Conservation (phyloP, 176 grass and related monocot species). For the Poa pratensis region DNA sequence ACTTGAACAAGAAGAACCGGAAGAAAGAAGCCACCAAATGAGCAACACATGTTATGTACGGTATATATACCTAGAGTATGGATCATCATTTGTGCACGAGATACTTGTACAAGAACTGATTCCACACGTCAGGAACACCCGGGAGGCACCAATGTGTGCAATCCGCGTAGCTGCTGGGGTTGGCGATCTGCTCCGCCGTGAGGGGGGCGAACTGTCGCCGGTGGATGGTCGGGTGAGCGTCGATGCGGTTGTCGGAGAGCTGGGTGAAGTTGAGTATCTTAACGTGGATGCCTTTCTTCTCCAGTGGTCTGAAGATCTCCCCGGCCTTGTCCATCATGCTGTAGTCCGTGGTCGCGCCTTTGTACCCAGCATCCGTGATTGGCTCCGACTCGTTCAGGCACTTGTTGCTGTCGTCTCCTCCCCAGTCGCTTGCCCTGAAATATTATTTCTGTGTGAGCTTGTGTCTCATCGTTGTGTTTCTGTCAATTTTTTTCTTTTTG, state of each 20-base stretch:
- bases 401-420: constrained; percentile 50
- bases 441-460: neutral
- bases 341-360: constrained; percentile 56
- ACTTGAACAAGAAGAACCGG: neutral
- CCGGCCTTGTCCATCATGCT: constrained; percentile 58
- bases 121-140: constrained; percentile 80
- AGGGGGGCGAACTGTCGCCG: constrained; percentile 50
- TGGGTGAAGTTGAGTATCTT: constrained; percentile 77
- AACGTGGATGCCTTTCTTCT: constrained; percentile 56
- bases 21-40: neutral
- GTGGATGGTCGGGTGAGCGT: constrained; percentile 66
- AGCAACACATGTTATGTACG: neutral
- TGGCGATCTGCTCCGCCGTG: constrained; percentile 43
- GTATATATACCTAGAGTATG: neutral
- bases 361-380: constrained; percentile 43
- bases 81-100: constrained; percentile 41
- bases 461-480: neutral
- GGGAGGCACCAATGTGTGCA: constrained; percentile 92
- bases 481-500: neutral
- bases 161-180: constrained; percentile 64
- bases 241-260: constrained; percentile 71
- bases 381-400: constrained; percentile 69
- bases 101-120: constrained; percentile 65
- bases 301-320: constrained; percentile 31
- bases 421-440: constrained; percentile 76